Evolutionary conservation across 2,329 filamentous ascomycete species (phyloP).

Genomic region (Leptographium radiaticola): DNA sequence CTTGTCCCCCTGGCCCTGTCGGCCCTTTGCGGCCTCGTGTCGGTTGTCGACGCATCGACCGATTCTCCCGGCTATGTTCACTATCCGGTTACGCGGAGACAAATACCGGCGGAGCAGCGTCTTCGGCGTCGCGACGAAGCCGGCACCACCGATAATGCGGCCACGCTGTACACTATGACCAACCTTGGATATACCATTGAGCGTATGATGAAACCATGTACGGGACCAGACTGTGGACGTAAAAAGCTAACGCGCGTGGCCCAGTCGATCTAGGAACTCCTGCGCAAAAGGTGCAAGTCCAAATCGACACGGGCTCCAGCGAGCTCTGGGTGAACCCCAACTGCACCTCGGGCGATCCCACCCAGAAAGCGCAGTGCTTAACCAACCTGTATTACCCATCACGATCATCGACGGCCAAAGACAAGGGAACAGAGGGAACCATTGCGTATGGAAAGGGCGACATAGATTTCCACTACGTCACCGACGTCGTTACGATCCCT

Average conservation of each 20-base stretch:
- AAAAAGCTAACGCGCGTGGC: background rate
- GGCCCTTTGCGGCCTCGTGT: background rate
- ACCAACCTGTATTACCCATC: conserved; percentile 26
- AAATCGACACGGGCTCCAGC: conserved; percentile 41
- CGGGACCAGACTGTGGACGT: background rate
- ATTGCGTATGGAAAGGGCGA: conserved; percentile 31
- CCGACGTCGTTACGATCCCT: conserved; percentile 23
- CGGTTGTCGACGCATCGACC: background rate
- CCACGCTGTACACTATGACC: conserved; percentile 8
- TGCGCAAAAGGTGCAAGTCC: conserved; percentile 31
- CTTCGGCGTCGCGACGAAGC: background rate
- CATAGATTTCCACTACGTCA: conserved; percentile 27
- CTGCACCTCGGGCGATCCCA: conserved; percentile 28
- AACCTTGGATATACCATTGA: conserved; percentile 11
- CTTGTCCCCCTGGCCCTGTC: conserved; percentile 5
- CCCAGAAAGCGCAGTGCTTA: conserved; percentile 15
- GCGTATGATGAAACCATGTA: background rate
- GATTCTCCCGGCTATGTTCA: conserved; percentile 2
- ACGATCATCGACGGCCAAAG: conserved; percentile 21
- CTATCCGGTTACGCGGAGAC: background rate
- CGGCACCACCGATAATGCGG: background rate
- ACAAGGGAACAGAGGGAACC: conserved; percentile 14
- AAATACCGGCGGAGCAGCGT: background rate
- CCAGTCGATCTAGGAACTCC: conserved; percentile 35
- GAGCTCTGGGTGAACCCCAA: conserved; percentile 48